Base-by-base conservation (phyloP, 768 basidiomycete species). In the Boletus sp. region DNA sequence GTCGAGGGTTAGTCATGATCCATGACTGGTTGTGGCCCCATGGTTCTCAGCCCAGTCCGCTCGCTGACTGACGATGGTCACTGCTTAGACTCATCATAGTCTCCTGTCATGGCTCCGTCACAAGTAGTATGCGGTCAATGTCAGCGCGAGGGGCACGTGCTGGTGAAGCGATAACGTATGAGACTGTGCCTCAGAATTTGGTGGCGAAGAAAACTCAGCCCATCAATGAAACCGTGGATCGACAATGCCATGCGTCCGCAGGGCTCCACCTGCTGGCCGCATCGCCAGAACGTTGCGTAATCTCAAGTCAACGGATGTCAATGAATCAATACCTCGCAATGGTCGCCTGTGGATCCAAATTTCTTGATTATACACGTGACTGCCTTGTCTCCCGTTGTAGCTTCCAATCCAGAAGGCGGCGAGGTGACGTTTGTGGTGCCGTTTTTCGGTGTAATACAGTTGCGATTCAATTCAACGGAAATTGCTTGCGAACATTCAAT, bases 381-480 rank as follows among this genome's bases (percentile, higher is more conserved):
- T 10, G 32, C 32, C 28, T 32, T 15, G 5, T 20, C 7, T 30
- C 8, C 44, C 61, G 44, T 48, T 53, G 50, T 44, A 29, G 40
- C 44, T 41, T 45, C 51, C 45, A 28, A 33, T 50, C 41, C 53
- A 40, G 53, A 59, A 50, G 40, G 50, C 54, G 54, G 48, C 47
- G 28, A 11, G 20, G 57, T 62, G 55, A 59, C 55, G 52, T 62
- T 56, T 41, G 17, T 37, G 36, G 36, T 37, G 32, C 50, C 41
- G 44, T 47, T 36, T 51, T 58, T 54, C 40, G 48, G 36, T 57
- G 52, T 57, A 57, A 53, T 42, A 28, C 50, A 41, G 33, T 61
- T 61, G 56, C 67, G 65, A 61, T 58, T 55, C 49, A 59, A 62
- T 64, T 40, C 45, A 28, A 55, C 67, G 68, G 68, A 68, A 60